Evolutionary conservation across 2,329 filamentous ascomycete genomes (phyloP), one percentile per base, ranked within the genome.

Genomic region (Hypoxylon sp.): DNA sequence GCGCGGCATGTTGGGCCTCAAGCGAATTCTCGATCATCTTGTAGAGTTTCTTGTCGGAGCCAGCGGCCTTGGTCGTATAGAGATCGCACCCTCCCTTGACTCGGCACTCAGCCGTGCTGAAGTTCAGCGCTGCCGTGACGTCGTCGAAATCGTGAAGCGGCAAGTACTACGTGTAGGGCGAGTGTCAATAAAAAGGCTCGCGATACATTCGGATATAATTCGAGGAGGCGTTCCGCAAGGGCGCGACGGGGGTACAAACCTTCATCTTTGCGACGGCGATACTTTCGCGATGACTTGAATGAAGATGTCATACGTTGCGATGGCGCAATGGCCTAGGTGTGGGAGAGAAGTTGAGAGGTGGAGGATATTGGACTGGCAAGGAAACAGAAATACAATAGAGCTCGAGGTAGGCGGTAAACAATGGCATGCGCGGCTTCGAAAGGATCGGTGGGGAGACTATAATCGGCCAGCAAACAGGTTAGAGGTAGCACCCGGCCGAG

Each of bases 1-100:
- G 87, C 6, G 93, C 92, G 72, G 93, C 92, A 84, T 98, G 93
- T 78, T 97, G 93, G 36, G 92, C 91, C 78, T 96, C 93, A 63
- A 99, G 87, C 28, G 92, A 93, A 75, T 92, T 89, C 77, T 97
- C 94, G 76, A 99, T 98, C 76, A 91, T 92, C 80, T 94, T 96
- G 84, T 97, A 97, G 7, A 99, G 84, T 77, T 98, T 98, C 86
- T 97, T 97, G 78, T 99, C 96, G 68, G 91, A 90, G 46, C 94
- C 93, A 58, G 95, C 93, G 28, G 96, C 94, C 80, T 99, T 99
- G 24, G 94, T 97, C 8, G 95, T 98, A 83, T 97, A 99, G 16
- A 98, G 86, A 79, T 99, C 96, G 84, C 95, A 98, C 70, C 93
- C 92, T 73, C 96, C 96, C 26, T 93, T 91, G 65, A 99, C 91